Base-by-base conservation (phyloP, 176 grass and related monocot species). In the Aegilops sharonensis region DNA sequence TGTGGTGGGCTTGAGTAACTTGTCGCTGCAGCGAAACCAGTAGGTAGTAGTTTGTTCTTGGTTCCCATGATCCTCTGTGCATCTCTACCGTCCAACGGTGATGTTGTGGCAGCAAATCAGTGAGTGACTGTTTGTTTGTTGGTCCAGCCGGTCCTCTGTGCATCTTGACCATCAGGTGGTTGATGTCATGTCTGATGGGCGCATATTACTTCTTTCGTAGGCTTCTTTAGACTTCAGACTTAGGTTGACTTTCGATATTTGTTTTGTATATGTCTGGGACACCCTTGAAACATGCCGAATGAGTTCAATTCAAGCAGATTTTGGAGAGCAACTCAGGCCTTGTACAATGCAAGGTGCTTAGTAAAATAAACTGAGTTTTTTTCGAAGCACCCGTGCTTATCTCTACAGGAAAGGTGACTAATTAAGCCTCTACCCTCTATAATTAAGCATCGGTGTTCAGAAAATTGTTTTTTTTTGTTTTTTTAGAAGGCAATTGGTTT, bases 11-110 rank as follows among this genome's bases (percentile, higher is more conserved):
- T 76, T 98, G 91, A 81, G 48, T 48, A 91, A 92, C 79, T 71
- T 98, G 43, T 94, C 93, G 20, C 82, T 95, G 83, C 68, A 88
- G 59, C 68, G 75, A 77, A 71, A 71, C 79, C 13, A 48, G 89
- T 39, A 63, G 79, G 34, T 88, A 81, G 87, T 18, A 69, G 59
- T 62, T 45, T 20, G 18, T 75, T 64, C 75, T 29, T 13, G 54
- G 54, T 57, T 57, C 54, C n/a, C 42, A 27, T 84, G 70, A 15
- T 31, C 54, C 48, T 40, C 6, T 59, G 20, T 36, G 36, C 48
- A 70, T 21, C 4, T 17, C 13, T 5, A 63, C 9, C 72, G 21
- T 84, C 18, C 63, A 18, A 37, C 1, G 21, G 59, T 24, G 3
- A 62, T 62, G 21, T 61, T 10, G 59, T 62, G 59, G 59, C 54